These are phyloP conservation scores for Claviceps pazoutovae DNA, from an alignment of 2,329 filamentous ascomycete genomes.

Conservation along the genomic window DNA sequence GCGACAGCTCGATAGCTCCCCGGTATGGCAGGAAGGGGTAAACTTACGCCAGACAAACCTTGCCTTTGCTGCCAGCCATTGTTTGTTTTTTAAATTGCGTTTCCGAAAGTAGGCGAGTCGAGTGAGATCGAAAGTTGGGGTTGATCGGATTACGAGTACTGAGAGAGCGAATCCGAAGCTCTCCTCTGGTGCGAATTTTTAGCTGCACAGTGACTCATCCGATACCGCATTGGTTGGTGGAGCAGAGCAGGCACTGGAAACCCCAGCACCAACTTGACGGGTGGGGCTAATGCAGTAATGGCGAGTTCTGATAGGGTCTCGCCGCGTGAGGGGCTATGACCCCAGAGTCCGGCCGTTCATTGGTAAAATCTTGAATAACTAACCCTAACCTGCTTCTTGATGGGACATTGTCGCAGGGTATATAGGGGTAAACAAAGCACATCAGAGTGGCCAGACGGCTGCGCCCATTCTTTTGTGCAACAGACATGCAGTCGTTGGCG, in stretches of 20 bases:
- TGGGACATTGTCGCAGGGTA: too few relatives aligned
- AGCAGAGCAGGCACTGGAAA: background rate
- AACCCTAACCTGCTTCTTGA: too few relatives aligned
- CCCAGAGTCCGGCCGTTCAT: too few relatives aligned
- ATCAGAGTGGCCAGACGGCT: too few relatives aligned
- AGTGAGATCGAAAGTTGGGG: background rate
- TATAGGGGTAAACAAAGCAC: too few relatives aligned
- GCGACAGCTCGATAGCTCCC: background rate
- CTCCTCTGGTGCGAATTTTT: background rate
- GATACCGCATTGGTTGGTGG: slow-evolving; percentile 1
- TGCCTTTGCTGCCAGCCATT: slow-evolving; percentile 1
- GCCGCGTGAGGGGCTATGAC: background rate
- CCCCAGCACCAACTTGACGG: background rate
- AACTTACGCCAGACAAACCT: slow-evolving; percentile 2
- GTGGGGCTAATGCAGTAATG: background rate
- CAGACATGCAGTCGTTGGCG: too few relatives aligned
- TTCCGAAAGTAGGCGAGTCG: background rate
- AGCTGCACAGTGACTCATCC: background rate
- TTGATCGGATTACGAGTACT: background rate
- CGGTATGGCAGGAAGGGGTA: background rate
- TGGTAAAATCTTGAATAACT: too few relatives aligned
- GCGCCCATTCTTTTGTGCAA: too few relatives aligned
- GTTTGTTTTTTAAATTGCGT: too few relatives aligned
- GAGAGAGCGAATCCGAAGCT: background rate
- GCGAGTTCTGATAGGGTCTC: background rate